Conservation (phyloP, 2,329 filamentous ascomycete genomes). For the Verticillium nubilum region DNA sequence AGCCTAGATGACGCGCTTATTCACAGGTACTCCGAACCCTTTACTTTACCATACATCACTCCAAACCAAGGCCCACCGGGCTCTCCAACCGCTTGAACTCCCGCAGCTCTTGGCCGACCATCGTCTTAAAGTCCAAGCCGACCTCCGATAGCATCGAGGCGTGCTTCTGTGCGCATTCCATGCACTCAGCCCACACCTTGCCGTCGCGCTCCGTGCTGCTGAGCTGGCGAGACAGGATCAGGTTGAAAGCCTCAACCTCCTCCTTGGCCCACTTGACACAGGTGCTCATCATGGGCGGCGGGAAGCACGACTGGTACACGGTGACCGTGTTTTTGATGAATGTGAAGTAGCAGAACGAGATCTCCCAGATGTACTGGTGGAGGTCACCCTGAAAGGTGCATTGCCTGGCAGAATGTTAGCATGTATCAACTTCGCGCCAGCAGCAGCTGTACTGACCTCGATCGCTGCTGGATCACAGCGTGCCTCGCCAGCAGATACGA, state of each 20-base stretch:
- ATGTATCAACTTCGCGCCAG: neutral
- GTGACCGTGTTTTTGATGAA: conserved; percentile 89
- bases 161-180: conserved; percentile 76
- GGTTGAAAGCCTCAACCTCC: conserved; percentile 86
- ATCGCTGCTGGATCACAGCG: conserved; percentile 72
- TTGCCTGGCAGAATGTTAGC: conserved; percentile 50
- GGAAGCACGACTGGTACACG: conserved; percentile 84
- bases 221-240: conserved; percentile 73
- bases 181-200: conserved; percentile 72
- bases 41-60: neutral
- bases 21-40: neutral
- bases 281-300: conserved; percentile 80
- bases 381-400: conserved; percentile 94
- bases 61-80: neutral
- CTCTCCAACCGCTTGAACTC: neutral
- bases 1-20: neutral
- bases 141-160: conserved; percentile 76
- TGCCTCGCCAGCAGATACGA: conserved; percentile 78
- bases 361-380: conserved; percentile 87
- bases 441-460: conserved; percentile 53
- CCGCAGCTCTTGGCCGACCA: conserved; percentile 60
- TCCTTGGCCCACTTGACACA: conserved; percentile 99
- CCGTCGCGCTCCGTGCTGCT: conserved; percentile 78
- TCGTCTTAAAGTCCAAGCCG: conserved; percentile 79
- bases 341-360: conserved; percentile 93